Base-by-base conservation (phyloP, 805 yeast species). In the Lipomyces anomalus region DNA sequence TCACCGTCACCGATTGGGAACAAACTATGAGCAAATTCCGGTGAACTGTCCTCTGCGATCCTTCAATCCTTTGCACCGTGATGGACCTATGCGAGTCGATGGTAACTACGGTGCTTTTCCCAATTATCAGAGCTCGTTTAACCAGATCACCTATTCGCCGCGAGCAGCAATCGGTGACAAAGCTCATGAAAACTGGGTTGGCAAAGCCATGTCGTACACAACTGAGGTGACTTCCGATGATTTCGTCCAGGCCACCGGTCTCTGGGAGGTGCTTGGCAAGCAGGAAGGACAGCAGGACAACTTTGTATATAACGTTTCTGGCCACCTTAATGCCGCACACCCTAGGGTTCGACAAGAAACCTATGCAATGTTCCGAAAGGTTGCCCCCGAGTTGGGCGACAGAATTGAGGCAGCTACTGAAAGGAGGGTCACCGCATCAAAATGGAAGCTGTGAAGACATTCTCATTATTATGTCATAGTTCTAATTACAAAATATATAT, bases 261-360 rank as follows among this genome's bases (percentile, higher is more conserved):
- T 89, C 59, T 90, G 87, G 79, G 72, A 82, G 47, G 92, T 85
- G 29, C 74, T 85, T 63, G 83, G 83, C 43, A 81, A 69, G 62
- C 78, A 80, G 60, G 79, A 84, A 13, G 87, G 88, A 57, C 95
- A 86, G 67, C 96, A 87, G 70, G 76, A 73, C 59, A 78, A 86
- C 58, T 73, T 90, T 62, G 84, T 89, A 40, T 85, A 82, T 66
- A 90, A 90, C 66, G 74, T 90, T 53, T 82, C 95, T 18, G 80
- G 70, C 33, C 96, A 89, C 64, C 83, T 62, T 32, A 41, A 50
- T 24, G 75, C 64, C 55, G 96, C 97, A 26, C 74, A 77, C 55
- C 80, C 84, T 40, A 75, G 73, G 41, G 78, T 88, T 56, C 95
- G 84, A 71, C 86, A 85, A 62, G 70, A 81, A 50, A 94, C 85